These are phyloP conservation scores for Chenopodium berlandieri DNA, from an alignment of 148 eudicot genomes.

Conservation along the genomic window DNA sequence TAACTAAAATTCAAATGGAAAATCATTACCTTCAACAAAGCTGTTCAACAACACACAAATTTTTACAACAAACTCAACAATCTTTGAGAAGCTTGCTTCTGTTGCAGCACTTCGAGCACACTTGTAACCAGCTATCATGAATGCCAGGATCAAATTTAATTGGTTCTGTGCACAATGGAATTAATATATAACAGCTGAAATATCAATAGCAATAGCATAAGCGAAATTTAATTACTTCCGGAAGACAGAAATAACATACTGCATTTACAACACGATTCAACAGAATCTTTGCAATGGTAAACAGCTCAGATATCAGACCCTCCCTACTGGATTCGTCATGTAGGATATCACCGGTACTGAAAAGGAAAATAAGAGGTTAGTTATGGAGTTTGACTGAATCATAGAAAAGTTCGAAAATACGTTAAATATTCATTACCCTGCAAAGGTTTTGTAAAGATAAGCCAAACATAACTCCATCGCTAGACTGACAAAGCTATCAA, in stretches of 20 bases:
- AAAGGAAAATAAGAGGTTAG: slow-evolving; percentile 29
- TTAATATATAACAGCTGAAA: not conserved
- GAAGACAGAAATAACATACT: slow-evolving; percentile 39
- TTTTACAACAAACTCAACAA: slow-evolving; percentile 49
- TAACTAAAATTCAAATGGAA: not conserved
- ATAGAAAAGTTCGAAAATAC: slow-evolving; percentile 4
- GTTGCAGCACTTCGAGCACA: slow-evolving; percentile 67
- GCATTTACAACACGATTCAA: slow-evolving; percentile 46
- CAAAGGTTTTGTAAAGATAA: slow-evolving; percentile 51
- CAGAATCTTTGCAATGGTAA: slow-evolving; percentile 53
- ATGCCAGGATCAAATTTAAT: slow-evolving; percentile 47
- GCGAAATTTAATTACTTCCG: no score
- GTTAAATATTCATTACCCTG: slow-evolving; percentile 40
- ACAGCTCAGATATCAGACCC: slow-evolving; percentile 47
- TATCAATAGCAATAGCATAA: not conserved
- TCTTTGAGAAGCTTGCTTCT: slow-evolving; percentile 55
- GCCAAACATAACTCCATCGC: slow-evolving; percentile 66
- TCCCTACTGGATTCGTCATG: slow-evolving; percentile 46
- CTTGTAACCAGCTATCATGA: slow-evolving; percentile 64
- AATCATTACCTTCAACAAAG: slow-evolving; percentile 45
- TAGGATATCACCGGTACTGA: slow-evolving; percentile 38
- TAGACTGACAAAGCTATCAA: slow-evolving; percentile 49
- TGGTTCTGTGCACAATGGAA: slow-evolving; percentile 58
- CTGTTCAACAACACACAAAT: slow-evolving; percentile 41
- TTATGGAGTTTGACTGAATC: slow-evolving; percentile 3